Conservation (phyloP, 106 monocot genomes). For the Platanthera zijinensis region DNA sequence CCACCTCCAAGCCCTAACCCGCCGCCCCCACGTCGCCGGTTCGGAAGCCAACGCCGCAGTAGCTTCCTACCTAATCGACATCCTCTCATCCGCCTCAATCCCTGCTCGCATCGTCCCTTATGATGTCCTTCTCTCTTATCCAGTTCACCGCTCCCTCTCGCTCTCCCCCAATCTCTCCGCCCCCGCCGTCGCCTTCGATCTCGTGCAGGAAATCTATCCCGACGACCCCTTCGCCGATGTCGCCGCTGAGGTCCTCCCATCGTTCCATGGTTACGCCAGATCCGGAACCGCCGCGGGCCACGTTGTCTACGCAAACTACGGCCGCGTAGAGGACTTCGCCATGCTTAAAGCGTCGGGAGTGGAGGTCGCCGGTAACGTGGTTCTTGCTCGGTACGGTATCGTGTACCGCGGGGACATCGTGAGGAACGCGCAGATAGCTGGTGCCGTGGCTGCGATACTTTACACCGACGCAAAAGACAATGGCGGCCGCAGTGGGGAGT, state of each 20-base stretch:
- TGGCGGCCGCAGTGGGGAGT: conserved; percentile 21
- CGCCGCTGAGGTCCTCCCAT: conserved; percentile 30
- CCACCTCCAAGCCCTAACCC: conserved; percentile 50
- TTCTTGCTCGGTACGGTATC: conserved; percentile 57
- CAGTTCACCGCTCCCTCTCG: conserved; percentile 40
- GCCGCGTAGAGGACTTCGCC: conserved; percentile 55
- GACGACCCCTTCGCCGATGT: conserved; percentile 31
- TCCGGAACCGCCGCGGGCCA: conserved; percentile 51
- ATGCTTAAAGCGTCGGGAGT: conserved; percentile 30
- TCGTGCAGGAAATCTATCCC: conserved; percentile 28
- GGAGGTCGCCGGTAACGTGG: conserved; percentile 39
- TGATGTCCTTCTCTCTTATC: conserved; percentile 47
- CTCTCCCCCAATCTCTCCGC: conserved; percentile 8
- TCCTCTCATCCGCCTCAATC: conserved; percentile 32
- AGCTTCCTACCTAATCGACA: conserved; percentile 26
- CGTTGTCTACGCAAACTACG: conserved; percentile 67
- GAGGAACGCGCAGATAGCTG: conserved; percentile 46
- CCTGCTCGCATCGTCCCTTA: conserved; percentile 28
- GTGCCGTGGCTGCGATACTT: conserved; percentile 47
- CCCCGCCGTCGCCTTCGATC: conserved; percentile 16
- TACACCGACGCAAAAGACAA: conserved; percentile 50
- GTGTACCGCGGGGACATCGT: conserved; percentile 79
- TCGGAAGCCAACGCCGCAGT: conserved; percentile 29
- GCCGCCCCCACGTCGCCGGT: conserved; percentile 50
- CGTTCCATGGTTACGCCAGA: conserved; percentile 62